Evolutionary conservation across 148 eudicot genomes (phyloP).

Genomic region (Fagopyrum homotropicum): DNA sequence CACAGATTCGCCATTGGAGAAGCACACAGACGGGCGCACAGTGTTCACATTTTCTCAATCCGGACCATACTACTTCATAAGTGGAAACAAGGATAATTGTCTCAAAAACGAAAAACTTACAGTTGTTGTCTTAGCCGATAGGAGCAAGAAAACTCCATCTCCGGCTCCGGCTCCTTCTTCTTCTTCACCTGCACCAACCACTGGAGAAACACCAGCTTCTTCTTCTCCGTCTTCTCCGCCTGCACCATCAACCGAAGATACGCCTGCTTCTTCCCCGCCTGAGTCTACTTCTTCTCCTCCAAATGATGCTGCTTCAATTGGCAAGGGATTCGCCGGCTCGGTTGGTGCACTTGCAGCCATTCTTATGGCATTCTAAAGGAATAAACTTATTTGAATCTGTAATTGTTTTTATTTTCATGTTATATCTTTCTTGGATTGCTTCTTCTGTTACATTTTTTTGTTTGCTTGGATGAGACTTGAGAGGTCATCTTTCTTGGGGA

Average conservation of each 20-base stretch:
- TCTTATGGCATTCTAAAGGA: slow-evolving; percentile 34
- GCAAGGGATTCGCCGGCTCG: slow-evolving; percentile 25
- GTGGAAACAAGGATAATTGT: slow-evolving; percentile 13
- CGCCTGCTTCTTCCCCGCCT: slow-evolving; percentile 42
- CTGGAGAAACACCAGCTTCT: slow-evolving; percentile 25
- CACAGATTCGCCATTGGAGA: slow-evolving; percentile 8
- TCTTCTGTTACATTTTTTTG: not conserved
- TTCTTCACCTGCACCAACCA: slow-evolving; percentile 26
- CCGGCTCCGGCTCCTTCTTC: slow-evolving; percentile 13
- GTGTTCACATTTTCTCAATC: slow-evolving; percentile 8
- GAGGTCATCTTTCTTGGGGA: slow-evolving; percentile 5
- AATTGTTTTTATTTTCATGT: not conserved
- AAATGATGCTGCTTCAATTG: slow-evolving; percentile 32
- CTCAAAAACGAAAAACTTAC: slow-evolving; percentile 10
- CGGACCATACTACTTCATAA: slow-evolving; percentile 19
- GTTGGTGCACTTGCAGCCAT: slow-evolving; percentile 46
- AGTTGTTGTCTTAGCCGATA: slow-evolving; percentile 8
- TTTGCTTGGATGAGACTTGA: not conserved
- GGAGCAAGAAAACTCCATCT: slow-evolving; percentile 1
- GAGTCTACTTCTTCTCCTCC: slow-evolving; percentile 17
- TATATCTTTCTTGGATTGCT: not conserved
- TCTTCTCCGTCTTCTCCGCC: slow-evolving; percentile 27
- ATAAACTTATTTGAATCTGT: not conserved
- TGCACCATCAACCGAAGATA: slow-evolving; percentile 13
- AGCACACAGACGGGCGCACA: slow-evolving; percentile 15